Evolutionary conservation across 1,284 basidiomycete genomes (phyloP), one percentile per base, ranked within the genome.

Genomic region (Salmacisia buchloeana): DNA sequence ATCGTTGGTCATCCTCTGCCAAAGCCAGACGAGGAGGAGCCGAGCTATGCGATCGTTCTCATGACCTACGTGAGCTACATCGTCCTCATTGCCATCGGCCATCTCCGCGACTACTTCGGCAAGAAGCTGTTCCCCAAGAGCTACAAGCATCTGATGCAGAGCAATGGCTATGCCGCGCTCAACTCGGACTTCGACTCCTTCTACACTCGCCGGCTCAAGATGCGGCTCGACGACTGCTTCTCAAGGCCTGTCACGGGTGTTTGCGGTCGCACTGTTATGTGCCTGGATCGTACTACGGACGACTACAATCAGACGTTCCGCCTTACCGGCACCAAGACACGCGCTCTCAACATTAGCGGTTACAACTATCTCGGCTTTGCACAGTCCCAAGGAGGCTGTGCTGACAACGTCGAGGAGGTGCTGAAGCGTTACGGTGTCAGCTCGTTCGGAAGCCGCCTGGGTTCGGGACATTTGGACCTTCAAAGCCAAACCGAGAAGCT

Each of bases 321-420:
- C 45, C 83, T 89, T 70, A 89, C 90, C 0, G 94, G 93, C 67
- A 86, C 85, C 43, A 94, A 92, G 1, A 81, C 81, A 13, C 90
- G 93, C 63, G 90, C 88, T 0, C 87, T 99, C 74, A 99, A 99
- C 81, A 89, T 97, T 72, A 94, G 92, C 9, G 97, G 93, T 4
- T 98, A 99, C 85, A 99, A 99, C 83, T 99, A 99, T 80, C 91
- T 99, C 73, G 94, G 96, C 4, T 99, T 98, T 77, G 94, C 94
- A 0, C 92, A 97, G 80, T 91, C 89, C 29, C 86, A 87, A 15
- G 94, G 96, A 31, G 90, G 90, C 10, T 97, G 93, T 76, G 90
- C 94, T 1, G 94, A 97, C 76, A 90, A 90, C 0, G 93, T 93
- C 18, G 91, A 94, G 76, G 62, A 63, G 18, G 70, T 68, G n/a